Evolutionary conservation across 2,329 filamentous ascomycete genomes (phyloP), one percentile per base, ranked within the genome.

Genomic region (Cordyceps fumosorosea): DNA sequence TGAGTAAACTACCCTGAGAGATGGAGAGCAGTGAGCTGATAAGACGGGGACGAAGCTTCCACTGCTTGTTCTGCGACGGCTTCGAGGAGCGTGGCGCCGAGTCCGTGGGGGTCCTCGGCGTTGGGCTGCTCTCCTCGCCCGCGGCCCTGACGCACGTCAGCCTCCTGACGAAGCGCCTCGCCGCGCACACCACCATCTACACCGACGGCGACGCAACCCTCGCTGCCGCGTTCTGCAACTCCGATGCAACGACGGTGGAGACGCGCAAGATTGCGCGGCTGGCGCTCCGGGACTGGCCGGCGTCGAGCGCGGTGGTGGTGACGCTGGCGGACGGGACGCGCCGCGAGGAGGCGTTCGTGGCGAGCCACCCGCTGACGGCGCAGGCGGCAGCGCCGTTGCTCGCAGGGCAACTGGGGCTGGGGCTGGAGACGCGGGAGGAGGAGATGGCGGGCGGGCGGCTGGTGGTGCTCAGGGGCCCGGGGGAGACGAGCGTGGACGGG

Each of bases 1-100:
- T 82, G 65, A 74, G 76, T 72, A 22, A n/a, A n/a, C n/a, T n/a
- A n/a, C n/a, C n/a, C n/a, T n/a, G n/a, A n/a, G n/a, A n/a, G n/a
- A n/a, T n/a, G n/a, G n/a, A n/a, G n/a, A n/a, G n/a, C n/a, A n/a
- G n/a, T n/a, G n/a, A n/a, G n/a, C n/a, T n/a, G n/a, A n/a, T n/a
- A n/a, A n/a, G n/a, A n/a, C n/a, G n/a, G n/a, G n/a, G n/a, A n/a
- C n/a, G n/a, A n/a, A 61, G 78, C 51, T 86, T 82, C 65, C 83
- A 86, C 66, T 87, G 83, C 65, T 76, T 86, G 1, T 84, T 81
- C 66, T 87, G 83, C 69, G 78, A 86, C 65, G 84, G 84, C 5
- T 86, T 77, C 68, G 84, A 87, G 64, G 81, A 86, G 56, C 75
- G 79, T 16, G 81, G 80, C 2, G 69, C 71, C 3, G 66, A 72